These are phyloP conservation scores for Casuarina glauca DNA, from an alignment of 306 rosid genomes.

Conservation along the genomic window DNA sequence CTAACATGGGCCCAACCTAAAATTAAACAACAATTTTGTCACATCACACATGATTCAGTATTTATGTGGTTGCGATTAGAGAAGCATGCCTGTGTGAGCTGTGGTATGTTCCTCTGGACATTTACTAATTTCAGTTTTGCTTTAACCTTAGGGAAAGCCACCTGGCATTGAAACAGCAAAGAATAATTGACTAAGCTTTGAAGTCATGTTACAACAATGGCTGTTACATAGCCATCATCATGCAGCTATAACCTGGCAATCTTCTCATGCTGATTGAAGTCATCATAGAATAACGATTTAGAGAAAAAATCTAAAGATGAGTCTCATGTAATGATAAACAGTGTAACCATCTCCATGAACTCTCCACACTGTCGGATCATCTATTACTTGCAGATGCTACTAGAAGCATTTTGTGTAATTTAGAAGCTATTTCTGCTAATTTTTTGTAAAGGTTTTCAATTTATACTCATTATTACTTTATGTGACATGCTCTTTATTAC, in stretches of 20 bases:
- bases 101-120: constrained; percentile 54
- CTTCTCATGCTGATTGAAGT: background rate
- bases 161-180: constrained; percentile 41
- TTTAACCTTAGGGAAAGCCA: constrained; percentile 78
- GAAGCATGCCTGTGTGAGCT: constrained; percentile 73
- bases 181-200: constrained; percentile 9
- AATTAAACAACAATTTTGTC: constrained; percentile 24
- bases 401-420: background rate
- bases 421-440: background rate
- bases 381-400: background rate
- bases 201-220: constrained; percentile 4
- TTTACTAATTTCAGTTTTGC: constrained; percentile 68
- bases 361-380: background rate
- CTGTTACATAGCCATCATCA: background rate
- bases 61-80: constrained; percentile 16
- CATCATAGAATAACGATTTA: background rate
- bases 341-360: background rate
- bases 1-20: constrained; percentile 85
- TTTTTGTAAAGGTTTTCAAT: background rate
- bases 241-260: background rate
- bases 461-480: background rate
- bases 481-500: background rate
- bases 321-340: background rate
- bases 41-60: constrained; percentile 17
- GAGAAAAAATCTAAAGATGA: background rate